Evolutionary conservation across 1,284 basidiomycete genomes (phyloP).

Genomic region (Leccinum pachyderme): DNA sequence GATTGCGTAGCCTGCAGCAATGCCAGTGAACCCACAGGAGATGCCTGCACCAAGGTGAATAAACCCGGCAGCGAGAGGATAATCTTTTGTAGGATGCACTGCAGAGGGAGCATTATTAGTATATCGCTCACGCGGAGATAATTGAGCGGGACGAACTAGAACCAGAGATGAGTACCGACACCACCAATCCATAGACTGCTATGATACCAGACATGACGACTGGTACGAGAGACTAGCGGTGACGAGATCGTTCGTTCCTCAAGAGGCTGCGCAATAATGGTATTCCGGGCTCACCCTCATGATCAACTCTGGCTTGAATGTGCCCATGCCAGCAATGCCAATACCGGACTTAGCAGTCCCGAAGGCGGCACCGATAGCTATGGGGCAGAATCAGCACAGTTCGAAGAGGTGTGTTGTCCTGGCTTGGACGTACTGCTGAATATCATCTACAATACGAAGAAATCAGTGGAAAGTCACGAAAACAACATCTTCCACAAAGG

Average conservation of each 20-base stretch:
- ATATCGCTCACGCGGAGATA: neutral
- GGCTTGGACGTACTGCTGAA: slow-evolving; percentile 69
- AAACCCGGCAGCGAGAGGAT: slow-evolving; percentile 84
- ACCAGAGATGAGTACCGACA: slow-evolving; percentile 69
- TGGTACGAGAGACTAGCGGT: slow-evolving; percentile 31
- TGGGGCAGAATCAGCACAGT: slow-evolving; percentile 13
- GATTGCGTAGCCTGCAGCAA: slow-evolving; percentile 98
- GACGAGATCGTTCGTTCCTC: neutral
- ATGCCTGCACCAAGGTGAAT: slow-evolving; percentile 94
- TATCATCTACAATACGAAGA: slow-evolving; percentile 60
- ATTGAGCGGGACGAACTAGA: slow-evolving; percentile 42
- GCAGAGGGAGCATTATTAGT: slow-evolving; percentile 19
- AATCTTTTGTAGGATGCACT: slow-evolving; percentile 66
- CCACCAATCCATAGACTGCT: slow-evolving; percentile 65
- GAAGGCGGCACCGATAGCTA: slow-evolving; percentile 92
- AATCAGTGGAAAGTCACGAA: slow-evolving; percentile 14
- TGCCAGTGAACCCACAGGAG: slow-evolving; percentile 87
- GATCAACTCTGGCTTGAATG: slow-evolving; percentile 93
- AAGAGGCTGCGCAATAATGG: neutral
- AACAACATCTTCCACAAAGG: slow-evolving; percentile 14
- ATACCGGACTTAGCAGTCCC: slow-evolving; percentile 98
- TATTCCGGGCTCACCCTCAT: slow-evolving; percentile 76
- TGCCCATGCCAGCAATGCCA: slow-evolving; percentile 94
- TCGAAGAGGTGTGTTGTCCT: neutral
- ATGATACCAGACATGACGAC: slow-evolving; percentile 79